phyloP scores from a whole-genome alignment of 176 grass and related monocot genomes.

The Avena eriantha region DNA sequence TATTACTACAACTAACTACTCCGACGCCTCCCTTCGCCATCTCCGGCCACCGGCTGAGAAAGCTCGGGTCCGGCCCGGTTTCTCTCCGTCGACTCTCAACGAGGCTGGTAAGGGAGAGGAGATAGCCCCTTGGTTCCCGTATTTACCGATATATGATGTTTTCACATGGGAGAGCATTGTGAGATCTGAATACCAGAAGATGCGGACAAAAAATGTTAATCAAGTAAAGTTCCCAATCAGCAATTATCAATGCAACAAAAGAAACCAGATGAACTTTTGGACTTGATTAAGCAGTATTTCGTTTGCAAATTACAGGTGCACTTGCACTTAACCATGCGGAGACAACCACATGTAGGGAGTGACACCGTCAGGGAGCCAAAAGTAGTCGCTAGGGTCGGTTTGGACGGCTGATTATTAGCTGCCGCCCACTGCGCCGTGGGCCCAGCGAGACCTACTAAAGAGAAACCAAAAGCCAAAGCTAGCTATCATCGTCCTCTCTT shows the following conservation, averaged over 20 bases:
- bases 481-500: conserved; percentile 16
- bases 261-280: not conserved
- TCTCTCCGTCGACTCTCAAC: no score
- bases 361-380: conserved; percentile 38
- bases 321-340: not conserved
- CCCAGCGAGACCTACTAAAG: conserved; percentile 19
- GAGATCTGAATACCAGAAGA: not conserved
- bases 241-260: not conserved
- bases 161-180: conserved; percentile 7
- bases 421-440: conserved; percentile 51
- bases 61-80: no score
- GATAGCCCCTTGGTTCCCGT: no score
- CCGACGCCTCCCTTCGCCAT: no score
- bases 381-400: conserved; percentile 42
- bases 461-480: conserved; percentile 20
- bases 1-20: no score
- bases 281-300: not conserved
- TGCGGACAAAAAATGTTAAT: not conserved
- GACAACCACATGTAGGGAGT: conserved; percentile 12
- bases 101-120: no score
- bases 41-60: no score
- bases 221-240: not conserved
- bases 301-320: not conserved
- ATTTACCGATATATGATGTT: not conserved
- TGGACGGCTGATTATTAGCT: conserved; percentile 46